Evolutionary conservation across 2,329 filamentous ascomycete genomes (phyloP), one percentile per base, ranked within the genome.

Genomic region (Didymella segeticola): DNA sequence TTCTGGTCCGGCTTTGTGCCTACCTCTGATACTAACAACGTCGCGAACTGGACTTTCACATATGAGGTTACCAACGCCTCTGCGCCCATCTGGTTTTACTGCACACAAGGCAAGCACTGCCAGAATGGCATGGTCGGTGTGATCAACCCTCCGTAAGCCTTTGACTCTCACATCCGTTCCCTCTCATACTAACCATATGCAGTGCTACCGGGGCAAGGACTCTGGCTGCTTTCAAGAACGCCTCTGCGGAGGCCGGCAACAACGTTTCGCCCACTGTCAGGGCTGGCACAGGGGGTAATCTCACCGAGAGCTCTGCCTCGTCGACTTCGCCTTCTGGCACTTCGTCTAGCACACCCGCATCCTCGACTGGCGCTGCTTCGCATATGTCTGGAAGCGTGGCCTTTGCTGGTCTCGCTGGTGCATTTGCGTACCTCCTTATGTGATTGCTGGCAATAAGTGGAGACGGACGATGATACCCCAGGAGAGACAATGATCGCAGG

Each of bases 51-150:
- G 39, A 68, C 66, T 6, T 77, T 72, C 62, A 66, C 62, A 38
- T 65, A 70, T 54, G 64, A 63, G 12, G 70, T 77, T 51, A 71
- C 45, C 11, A 73, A 75, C 39, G 70, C 67, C 31, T 72, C 71
- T 12, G 57, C 64, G 12, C 74, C 74, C n/a, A 61, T 75, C 55
- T 75, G 72, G 69, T 73, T 73, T 64, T 77, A 77, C 67, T 77
- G 74, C 67, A 66, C 70, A n/a, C 72, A 73, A 47, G 71, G 60
- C 43, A 49, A 59, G 60, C 74, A 77, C 54, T 77, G 74, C 65
- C 69, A 75, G 53, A 48, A 30, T 31, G 74, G 73, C 43, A 76
- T 76, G 74, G 74, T 75, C 25, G 73, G 71, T 59, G 73, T 72
- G 4, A 73, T 76, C 65, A 76, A 76, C 64, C 62, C 65, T 47